phyloP scores from a whole-genome alignment of 495 filamentous ascomycete species.

The Xylaria telfairii region DNA sequence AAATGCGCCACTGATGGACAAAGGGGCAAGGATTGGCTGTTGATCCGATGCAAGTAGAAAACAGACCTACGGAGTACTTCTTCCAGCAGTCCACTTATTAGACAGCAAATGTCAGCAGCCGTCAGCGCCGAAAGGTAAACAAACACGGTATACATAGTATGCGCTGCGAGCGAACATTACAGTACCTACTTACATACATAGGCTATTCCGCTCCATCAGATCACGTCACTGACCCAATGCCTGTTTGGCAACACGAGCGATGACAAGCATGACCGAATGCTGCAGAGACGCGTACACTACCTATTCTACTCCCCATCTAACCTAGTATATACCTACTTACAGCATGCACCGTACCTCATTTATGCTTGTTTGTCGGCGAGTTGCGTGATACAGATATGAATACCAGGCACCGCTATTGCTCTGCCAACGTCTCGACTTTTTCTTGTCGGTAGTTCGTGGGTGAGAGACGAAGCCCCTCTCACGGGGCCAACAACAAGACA shows the following conservation, averaged over 20 bases:
- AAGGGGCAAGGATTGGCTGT: constrained; percentile 9
- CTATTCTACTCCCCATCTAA: neutral
- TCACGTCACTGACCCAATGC: constrained; percentile 36
- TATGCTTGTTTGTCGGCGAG: neutral
- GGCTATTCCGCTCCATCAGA: constrained; percentile 30
- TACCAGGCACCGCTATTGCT: neutral
- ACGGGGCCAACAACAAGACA: neutral
- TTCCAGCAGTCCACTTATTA: neutral
- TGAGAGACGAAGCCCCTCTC: neutral
- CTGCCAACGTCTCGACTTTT: neutral
- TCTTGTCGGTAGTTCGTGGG: neutral
- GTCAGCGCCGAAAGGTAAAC: constrained; percentile 8
- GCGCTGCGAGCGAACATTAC: neutral
- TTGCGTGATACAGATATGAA: neutral
- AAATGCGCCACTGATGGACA: constrained; percentile 1
- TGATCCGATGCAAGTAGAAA: neutral
- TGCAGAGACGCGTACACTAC: constrained; percentile 11
- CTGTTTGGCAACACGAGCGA: constrained; percentile 29
- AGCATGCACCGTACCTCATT: neutral
- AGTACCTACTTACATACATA: too few relatives aligned
- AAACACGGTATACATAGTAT: constrained; percentile 27
- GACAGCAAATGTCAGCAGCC: constrained; percentile 20
- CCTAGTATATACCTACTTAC: too few relatives aligned
- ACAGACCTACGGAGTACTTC: neutral
- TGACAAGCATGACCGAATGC: constrained; percentile 16